Conservation (phyloP, 2,329 filamentous ascomycete genomes). For the Penicillium paneum region DNA sequence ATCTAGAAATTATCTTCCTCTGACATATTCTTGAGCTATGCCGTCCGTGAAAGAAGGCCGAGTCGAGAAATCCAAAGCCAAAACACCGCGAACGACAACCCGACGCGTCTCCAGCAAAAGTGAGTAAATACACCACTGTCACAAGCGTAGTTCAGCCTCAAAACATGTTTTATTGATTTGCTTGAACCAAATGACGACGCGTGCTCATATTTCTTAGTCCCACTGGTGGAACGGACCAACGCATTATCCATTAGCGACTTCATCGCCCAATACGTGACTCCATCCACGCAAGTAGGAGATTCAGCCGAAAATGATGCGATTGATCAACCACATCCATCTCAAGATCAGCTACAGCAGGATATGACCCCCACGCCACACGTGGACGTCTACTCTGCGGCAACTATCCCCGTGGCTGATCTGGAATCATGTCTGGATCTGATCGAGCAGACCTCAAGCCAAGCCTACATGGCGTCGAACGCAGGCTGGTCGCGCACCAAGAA, state of each 20-base stretch:
- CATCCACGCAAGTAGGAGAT: constrained; percentile 10
- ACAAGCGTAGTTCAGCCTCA: neutral
- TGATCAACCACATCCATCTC: neutral
- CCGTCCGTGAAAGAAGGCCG: constrained; percentile 22
- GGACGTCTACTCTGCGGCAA: constrained; percentile 35
- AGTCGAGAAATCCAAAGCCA: constrained; percentile 22
- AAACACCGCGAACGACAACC: constrained; percentile 5
- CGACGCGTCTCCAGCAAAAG: constrained; percentile 21
- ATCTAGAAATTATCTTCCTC: neutral
- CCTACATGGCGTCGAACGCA: constrained; percentile 51
- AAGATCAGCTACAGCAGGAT: constrained; percentile 1
- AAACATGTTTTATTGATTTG: neutral
- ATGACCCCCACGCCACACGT: constrained; percentile 15
- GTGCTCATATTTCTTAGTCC: constrained; percentile 18
- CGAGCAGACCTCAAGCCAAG: constrained; percentile 51
- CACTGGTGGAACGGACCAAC: constrained; percentile 45
- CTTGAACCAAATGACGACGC: neutral
- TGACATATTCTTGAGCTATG: neutral
- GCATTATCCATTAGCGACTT: constrained; percentile 40
- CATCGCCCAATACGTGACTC: constrained; percentile 32
- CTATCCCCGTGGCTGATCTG: constrained; percentile 42
- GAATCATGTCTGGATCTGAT: constrained; percentile 54
- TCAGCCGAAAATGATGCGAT: constrained; percentile 5
- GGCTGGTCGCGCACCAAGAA: constrained; percentile 58
- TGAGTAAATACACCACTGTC: constrained; percentile 8